Conservation (phyloP, 352 stramenopile species). For the Globisporangium paddicum region DNA sequence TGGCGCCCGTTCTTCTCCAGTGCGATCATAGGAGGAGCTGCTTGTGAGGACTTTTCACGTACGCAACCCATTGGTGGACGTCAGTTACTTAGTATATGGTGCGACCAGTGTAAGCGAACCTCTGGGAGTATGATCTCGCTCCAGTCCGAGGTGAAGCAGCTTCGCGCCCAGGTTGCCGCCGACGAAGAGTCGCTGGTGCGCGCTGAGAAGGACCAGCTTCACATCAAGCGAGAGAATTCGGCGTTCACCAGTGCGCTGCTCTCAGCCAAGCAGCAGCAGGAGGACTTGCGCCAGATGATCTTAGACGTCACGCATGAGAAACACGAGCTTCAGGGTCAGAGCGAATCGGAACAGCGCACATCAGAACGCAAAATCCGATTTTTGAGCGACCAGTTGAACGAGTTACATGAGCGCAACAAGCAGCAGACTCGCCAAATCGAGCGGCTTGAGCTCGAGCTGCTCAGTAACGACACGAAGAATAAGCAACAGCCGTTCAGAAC, state of each 20-base stretch:
- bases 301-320: constrained; percentile 51
- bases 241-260: constrained; percentile 39
- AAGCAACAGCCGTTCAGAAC: neutral
- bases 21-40: constrained; percentile 8
- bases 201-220: constrained; percentile 32
- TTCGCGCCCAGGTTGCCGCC: constrained; percentile 26
- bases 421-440: constrained; percentile 10
- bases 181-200: constrained; percentile 45
- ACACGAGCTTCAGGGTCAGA: constrained; percentile 33
- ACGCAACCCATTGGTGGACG: constrained; percentile 15
- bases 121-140: constrained; percentile 28
- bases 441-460: constrained; percentile 13
- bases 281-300: constrained; percentile 45
- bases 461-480: neutral
- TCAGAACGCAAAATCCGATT: constrained; percentile 22
- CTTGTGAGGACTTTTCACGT: constrained; percentile 27
- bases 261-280: constrained; percentile 43
- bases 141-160: constrained; percentile 45
- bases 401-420: constrained; percentile 20
- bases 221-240: constrained; percentile 41
- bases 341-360: constrained; percentile 31
- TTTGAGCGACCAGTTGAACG: constrained; percentile 31
- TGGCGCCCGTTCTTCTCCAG: constrained; percentile 19
- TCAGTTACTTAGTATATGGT: constrained; percentile 5
- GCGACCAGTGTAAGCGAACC: constrained; percentile 38